A percentile compares a stretch with the other conserved stretches of the same genome.
These are phyloP conservation scores for Chenopodium quinoa DNA, from an alignment of 148 eudicot species.

Conservation along the genomic window DNA sequence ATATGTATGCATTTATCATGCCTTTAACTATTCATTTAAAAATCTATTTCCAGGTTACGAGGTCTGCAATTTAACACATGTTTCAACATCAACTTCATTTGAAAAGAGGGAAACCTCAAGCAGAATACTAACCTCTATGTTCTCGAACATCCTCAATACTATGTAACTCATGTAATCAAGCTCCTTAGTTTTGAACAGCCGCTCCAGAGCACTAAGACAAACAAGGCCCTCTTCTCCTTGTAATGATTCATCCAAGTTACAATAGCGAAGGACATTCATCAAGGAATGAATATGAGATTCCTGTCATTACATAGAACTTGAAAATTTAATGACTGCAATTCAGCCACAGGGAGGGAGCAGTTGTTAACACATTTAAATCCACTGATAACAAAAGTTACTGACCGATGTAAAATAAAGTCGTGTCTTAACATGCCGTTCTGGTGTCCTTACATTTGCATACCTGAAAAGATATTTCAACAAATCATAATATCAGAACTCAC, in stretches of 20 bases:
- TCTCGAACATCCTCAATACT: constrained; percentile 91
- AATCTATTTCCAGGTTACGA: background rate
- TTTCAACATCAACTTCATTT: background rate
- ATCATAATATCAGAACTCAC: background rate
- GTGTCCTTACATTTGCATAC: constrained; percentile 95
- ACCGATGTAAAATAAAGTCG: constrained; percentile 96
- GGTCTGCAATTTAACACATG: background rate
- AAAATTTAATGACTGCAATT: too few relatives aligned
- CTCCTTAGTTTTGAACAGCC: constrained; percentile 79
- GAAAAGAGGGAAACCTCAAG: background rate
- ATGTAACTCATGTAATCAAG: constrained; percentile 96
- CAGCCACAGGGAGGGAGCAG: too few relatives aligned
- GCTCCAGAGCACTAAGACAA: constrained; percentile 69
- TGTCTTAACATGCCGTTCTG: constrained; percentile 90
- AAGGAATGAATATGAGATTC: constrained; percentile 98
- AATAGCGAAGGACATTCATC: constrained; percentile 96
- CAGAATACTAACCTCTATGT: constrained; percentile 69
- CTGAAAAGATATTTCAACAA: constrained; percentile 31
- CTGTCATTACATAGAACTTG: constrained; percentile 35
- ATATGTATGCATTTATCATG: background rate
- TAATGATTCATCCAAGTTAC: constrained; percentile 92
- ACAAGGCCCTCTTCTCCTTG: constrained; percentile 85
- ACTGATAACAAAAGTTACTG: constrained; percentile 25
- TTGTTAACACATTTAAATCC: background rate
- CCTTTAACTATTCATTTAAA: background rate